Percentiles rank a stretch among this genome's conserved stretches.
Evolutionary conservation across 2,329 filamentous ascomycete species (phyloP).

Genomic region (Ramichloridium luteum): DNA sequence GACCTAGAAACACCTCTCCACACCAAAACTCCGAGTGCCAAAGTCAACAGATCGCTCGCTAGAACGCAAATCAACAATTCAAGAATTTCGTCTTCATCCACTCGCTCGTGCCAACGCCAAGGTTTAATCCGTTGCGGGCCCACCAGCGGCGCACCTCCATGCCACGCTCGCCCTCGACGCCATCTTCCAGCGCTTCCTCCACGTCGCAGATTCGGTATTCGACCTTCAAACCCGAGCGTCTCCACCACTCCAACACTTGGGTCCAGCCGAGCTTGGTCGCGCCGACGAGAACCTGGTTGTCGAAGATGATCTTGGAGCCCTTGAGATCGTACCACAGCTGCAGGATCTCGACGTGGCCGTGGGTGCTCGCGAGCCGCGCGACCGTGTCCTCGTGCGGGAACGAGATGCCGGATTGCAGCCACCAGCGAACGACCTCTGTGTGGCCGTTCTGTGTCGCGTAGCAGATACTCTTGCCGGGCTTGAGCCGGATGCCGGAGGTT

Average conservation of each 20-base stretch:
- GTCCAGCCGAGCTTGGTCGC: slow-evolving; percentile 81
- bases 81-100: slow-evolving; percentile 77
- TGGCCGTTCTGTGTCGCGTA: slow-evolving; percentile 75
- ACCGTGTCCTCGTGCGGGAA: slow-evolving; percentile 71
- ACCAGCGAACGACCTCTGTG: slow-evolving; percentile 70
- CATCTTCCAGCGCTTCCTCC: slow-evolving; percentile 85
- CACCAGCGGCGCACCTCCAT: slow-evolving; percentile 73
- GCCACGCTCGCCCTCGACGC: slow-evolving; percentile 55
- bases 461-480: slow-evolving; percentile 73
- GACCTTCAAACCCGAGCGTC: slow-evolving; percentile 59
- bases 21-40: no score
- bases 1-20: no score
- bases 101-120: slow-evolving; percentile 71
- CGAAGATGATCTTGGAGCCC: slow-evolving; percentile 67
- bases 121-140: slow-evolving; percentile 69
- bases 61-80: no score
- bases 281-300: slow-evolving; percentile 70
- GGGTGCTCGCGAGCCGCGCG: slow-evolving; percentile 69
- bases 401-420: slow-evolving; percentile 69
- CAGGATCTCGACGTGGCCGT: slow-evolving; percentile 73
- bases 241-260: slow-evolving; percentile 86
- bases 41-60: no score
- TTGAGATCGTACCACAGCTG: slow-evolving; percentile 69
- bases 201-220: slow-evolving; percentile 95
- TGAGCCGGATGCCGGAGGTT: slow-evolving; percentile 41